These are phyloP conservation scores for Tolypocladium endophyticum DNA, from an alignment of 2,329 filamentous ascomycete species.

Conservation along the genomic window DNA sequence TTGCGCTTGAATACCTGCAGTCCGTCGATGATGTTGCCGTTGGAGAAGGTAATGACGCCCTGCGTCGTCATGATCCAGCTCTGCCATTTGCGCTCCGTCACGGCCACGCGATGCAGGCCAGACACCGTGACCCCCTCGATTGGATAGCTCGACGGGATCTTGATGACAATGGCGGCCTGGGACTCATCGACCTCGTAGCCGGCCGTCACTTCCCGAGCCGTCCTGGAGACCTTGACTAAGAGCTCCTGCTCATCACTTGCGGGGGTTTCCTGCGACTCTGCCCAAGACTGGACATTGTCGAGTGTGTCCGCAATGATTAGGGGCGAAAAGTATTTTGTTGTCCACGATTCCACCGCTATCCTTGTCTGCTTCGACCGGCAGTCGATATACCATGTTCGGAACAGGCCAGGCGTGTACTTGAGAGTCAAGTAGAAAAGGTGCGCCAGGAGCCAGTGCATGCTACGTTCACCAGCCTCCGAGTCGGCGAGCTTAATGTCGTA, in stretches of 20 bases:
- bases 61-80: slow-evolving; percentile 82
- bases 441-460: slow-evolving; percentile 72
- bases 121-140: slow-evolving; percentile 68
- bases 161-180: slow-evolving; percentile 71
- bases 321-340: slow-evolving; percentile 70
- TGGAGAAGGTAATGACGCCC: slow-evolving; percentile 87
- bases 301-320: slow-evolving; percentile 56
- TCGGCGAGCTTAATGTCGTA: slow-evolving; percentile 44
- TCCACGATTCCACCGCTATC: slow-evolving; percentile 73
- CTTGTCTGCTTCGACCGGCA: slow-evolving; percentile 73
- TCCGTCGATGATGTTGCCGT: slow-evolving; percentile 80
- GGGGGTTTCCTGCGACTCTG: slow-evolving; percentile 37
- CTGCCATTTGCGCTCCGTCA: slow-evolving; percentile 87
- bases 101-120: slow-evolving; percentile 72
- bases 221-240: slow-evolving; percentile 59
- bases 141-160: slow-evolving; percentile 72
- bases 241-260: slow-evolving; percentile 44
- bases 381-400: slow-evolving; percentile 76
- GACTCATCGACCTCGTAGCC: slow-evolving; percentile 84
- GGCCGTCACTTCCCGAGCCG: slow-evolving; percentile 67
- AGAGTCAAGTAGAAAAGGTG: slow-evolving; percentile 80
- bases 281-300: slow-evolving; percentile 59
- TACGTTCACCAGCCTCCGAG: slow-evolving; percentile 54
- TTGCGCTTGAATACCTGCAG: slow-evolving; percentile 78
- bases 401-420: slow-evolving; percentile 65